phyloP scores from a whole-genome alignment of 495 filamentous ascomycete genomes.

The Wilcoxina mikolae region DNA sequence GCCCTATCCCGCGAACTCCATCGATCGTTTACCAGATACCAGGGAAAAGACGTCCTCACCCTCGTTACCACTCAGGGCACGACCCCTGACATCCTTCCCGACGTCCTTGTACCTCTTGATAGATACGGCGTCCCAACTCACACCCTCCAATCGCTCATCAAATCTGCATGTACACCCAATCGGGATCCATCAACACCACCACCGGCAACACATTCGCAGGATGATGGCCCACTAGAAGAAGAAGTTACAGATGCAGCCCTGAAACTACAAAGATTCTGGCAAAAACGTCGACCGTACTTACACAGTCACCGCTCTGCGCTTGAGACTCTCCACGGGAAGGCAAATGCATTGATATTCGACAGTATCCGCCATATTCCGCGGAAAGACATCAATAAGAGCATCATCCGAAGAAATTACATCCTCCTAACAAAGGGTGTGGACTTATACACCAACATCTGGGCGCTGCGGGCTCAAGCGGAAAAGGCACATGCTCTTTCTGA shows the following conservation, averaged over 20 bases:
- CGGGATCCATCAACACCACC: neutral
- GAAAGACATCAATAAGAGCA: too few relatives aligned
- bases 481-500: too few relatives aligned
- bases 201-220: too few relatives aligned
- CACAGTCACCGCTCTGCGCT: neutral
- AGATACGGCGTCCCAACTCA: neutral
- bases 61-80: neutral
- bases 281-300: neutral
- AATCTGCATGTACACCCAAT: neutral
- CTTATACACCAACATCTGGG: too few relatives aligned
- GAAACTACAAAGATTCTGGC: neutral
- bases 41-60: neutral
- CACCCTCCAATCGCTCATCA: neutral
- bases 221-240: neutral
- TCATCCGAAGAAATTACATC: too few relatives aligned
- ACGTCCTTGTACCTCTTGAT: neutral
- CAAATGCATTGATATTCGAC: neutral
- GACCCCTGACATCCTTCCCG: neutral
- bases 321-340: neutral
- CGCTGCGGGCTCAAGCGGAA: too few relatives aligned
- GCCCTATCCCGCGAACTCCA: neutral
- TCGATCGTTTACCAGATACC: neutral
- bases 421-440: too few relatives aligned
- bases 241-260: neutral
- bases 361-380: too few relatives aligned